phyloP scores from a whole-genome alignment of 768 basidiomycete species.

The Piloderma croceum region DNA sequence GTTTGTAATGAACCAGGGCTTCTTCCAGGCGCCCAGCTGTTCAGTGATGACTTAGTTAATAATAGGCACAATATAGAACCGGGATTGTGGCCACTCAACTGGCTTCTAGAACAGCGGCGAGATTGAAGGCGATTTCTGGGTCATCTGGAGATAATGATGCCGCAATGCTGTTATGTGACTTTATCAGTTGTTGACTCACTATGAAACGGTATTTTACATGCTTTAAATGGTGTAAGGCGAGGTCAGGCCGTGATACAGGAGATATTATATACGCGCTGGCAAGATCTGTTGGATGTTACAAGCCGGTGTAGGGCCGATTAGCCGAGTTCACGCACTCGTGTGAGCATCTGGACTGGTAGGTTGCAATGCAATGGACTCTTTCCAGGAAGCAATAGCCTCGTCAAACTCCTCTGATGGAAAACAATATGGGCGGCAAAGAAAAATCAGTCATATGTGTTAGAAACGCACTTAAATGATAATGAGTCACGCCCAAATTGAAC shows the following conservation, averaged over 20 bases:
- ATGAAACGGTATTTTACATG: constrained; percentile 30
- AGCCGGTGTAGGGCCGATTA: constrained; percentile 15
- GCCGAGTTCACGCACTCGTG: constrained; percentile 55
- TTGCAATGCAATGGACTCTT: constrained; percentile 74
- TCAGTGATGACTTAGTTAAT: constrained; percentile 29
- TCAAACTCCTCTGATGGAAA: constrained; percentile 70
- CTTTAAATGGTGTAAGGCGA: constrained; percentile 82
- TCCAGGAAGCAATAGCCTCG: constrained; percentile 81
- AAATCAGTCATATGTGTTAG: constrained; percentile 12
- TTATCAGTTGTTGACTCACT: constrained; percentile 27
- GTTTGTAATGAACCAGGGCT: constrained; percentile 76
- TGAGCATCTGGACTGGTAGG: constrained; percentile 84
- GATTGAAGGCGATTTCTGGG: constrained; percentile 88
- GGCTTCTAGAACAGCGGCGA: constrained; percentile 87
- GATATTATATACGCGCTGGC: constrained; percentile 89
- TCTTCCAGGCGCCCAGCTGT: constrained; percentile 76
- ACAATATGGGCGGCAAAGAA: constrained; percentile 5
- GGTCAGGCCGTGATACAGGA: constrained; percentile 72
- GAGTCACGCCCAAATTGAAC: constrained; percentile 85
- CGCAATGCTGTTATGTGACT: constrained; percentile 57
- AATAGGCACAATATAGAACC: constrained; percentile 19
- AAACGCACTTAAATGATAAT: constrained; percentile 78
- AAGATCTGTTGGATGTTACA: constrained; percentile 49
- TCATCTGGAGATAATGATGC: constrained; percentile 81
- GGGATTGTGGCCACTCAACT: constrained; percentile 41